A percentile compares a stretch with the other conserved stretches of the same genome.
Evolutionary conservation across 345 rosid genomes (phyloP).

Genomic region (Orychophragmus violaceus): DNA sequence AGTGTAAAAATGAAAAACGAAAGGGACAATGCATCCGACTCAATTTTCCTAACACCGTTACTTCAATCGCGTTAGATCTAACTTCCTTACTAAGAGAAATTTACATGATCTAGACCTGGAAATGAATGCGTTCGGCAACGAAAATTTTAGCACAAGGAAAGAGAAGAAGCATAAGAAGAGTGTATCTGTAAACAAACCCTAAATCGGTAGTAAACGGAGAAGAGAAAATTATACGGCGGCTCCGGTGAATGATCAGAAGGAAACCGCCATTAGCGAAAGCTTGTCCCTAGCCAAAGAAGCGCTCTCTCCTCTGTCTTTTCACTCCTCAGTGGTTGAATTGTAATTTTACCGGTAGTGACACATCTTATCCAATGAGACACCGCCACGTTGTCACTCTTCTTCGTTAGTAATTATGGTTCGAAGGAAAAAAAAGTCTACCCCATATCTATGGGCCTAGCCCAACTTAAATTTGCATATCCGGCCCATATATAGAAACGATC

Average conservation of each 20-base stretch:
- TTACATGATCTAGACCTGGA: background rate
- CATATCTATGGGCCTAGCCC: conserved; percentile 6
- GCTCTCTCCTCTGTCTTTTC: conserved; percentile 18
- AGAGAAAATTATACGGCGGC: conserved; percentile 1
- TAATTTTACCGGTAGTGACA: conserved; percentile 21
- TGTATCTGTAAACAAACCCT: conserved; percentile 1
- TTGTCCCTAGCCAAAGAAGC: conserved; percentile 19
- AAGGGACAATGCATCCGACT: conserved; percentile 1
- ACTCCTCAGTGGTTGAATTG: background rate
- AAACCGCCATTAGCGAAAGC: conserved; percentile 31
- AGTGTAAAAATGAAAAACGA: background rate
- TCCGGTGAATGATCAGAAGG: conserved; percentile 28
- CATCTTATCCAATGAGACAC: conserved; percentile 18
- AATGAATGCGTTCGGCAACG: background rate
- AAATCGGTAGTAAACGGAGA: background rate
- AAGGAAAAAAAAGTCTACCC: background rate
- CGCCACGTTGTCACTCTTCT: conserved; percentile 3
- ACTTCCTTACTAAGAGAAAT: background rate
- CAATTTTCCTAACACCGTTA: background rate
- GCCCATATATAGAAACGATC: conserved; percentile 11
- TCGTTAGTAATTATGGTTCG: background rate
- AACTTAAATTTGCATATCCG: background rate
- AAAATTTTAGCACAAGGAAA: background rate
- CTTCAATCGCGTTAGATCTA: conserved; percentile 24
- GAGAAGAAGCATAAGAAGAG: background rate